Evolutionary conservation across 331 rosid species (phyloP).

Genomic region (Pyracantha coccinea): DNA sequence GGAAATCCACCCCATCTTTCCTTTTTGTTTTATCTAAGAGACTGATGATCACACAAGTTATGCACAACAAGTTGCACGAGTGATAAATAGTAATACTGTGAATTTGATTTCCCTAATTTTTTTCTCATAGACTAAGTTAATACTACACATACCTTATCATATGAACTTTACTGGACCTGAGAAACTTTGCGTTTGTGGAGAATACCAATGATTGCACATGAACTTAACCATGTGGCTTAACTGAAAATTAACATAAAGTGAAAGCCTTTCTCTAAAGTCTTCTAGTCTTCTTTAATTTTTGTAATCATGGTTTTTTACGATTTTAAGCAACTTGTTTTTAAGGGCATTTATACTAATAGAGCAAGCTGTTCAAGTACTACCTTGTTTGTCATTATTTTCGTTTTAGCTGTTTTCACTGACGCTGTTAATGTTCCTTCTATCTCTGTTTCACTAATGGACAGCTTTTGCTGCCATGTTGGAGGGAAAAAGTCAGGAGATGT

Average conservation of each 20-base stretch:
- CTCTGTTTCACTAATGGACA: constrained; percentile 11
- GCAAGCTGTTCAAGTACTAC: neutral
- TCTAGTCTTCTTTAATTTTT: neutral
- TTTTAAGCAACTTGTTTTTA: too few species aligned
- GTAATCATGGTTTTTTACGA: neutral
- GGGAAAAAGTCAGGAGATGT: constrained; percentile 29
- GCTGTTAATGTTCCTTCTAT: neutral
- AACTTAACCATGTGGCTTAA: too few species aligned
- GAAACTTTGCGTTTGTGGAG: neutral
- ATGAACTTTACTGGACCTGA: neutral
- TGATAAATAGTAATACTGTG: too few species aligned
- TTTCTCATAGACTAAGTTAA: too few species aligned
- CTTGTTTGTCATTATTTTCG: neutral
- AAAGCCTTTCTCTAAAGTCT: neutral
- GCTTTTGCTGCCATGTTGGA: constrained; percentile 35
- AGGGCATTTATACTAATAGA: neutral
- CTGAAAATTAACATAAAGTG: too few species aligned
- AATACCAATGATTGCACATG: too few species aligned
- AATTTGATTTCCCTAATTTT: too few species aligned
- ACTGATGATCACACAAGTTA: too few species aligned
- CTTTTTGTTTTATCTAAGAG: too few species aligned
- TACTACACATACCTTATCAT: too few species aligned
- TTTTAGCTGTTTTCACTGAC: neutral
- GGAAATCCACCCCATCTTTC: too few species aligned
- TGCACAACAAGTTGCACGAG: too few species aligned